Conservation (phyloP, 176 grass and related monocot species). For the Panicum miliaceum region DNA sequence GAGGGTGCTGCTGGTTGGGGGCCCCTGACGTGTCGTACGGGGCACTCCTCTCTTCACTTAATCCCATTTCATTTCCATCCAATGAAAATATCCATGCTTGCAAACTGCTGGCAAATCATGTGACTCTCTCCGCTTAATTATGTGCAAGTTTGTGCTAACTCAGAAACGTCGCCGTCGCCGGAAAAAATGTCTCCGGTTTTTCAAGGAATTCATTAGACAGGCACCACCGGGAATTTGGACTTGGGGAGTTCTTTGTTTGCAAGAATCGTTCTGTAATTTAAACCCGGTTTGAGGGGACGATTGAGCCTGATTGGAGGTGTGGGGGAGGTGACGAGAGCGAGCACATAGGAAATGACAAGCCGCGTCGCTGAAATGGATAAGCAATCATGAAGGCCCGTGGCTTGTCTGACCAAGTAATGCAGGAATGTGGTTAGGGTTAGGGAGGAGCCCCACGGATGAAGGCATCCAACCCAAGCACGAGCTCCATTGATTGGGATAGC, state of each 20-base stretch:
- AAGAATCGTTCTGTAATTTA: constrained; percentile 14
- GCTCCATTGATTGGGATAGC: constrained; percentile 19
- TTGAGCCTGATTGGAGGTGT: background rate
- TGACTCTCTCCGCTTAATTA: background rate
- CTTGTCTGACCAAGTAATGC: constrained; percentile 37
- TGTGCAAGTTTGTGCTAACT: constrained; percentile 1
- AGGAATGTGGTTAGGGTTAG: constrained; percentile 47
- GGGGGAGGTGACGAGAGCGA: constrained; percentile 11
- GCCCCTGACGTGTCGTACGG: constrained; percentile 47
- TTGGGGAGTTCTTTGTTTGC: constrained; percentile 26
- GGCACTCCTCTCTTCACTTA: constrained; percentile 20
- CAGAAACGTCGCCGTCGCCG: constrained; percentile 5
- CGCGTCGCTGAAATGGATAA: constrained; percentile 37
- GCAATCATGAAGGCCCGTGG: constrained; percentile 42
- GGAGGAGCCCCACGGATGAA: constrained; percentile 39
- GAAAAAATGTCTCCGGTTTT: background rate
- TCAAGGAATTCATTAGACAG: background rate
- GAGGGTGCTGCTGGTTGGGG: background rate
- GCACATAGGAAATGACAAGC: constrained; percentile 25
- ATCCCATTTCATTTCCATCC: background rate
- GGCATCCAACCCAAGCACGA: constrained; percentile 15
- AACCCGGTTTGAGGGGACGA: background rate
- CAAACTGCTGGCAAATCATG: constrained; percentile 39
- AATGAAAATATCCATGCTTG: background rate
- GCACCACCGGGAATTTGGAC: background rate